These are phyloP conservation scores for Pezizomycotina sp. DNA, from an alignment of 2,329 filamentous ascomycete species.

Conservation along the genomic window DNA sequence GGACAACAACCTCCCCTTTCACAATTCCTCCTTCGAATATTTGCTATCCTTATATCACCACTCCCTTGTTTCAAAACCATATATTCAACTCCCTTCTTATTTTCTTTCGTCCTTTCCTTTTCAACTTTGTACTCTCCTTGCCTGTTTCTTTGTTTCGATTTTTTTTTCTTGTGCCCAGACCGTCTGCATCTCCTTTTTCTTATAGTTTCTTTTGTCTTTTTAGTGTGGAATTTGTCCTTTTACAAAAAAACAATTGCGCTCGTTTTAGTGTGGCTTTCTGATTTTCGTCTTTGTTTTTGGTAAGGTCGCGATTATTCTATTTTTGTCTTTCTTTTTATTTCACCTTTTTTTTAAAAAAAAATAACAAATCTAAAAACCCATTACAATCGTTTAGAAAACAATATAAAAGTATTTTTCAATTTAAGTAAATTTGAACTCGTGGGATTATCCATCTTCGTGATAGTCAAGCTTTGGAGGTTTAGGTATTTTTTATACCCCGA, in stretches of 20 bases:
- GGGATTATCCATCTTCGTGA: no score
- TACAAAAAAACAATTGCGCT: constrained; percentile 12
- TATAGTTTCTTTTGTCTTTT: constrained; percentile 5
- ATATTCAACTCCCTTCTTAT: background rate
- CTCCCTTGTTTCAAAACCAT: background rate
- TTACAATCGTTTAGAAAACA: no score
- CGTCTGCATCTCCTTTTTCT: constrained; percentile 14
- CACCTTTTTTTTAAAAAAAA: background rate
- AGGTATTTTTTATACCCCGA: no score
- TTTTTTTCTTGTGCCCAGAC: constrained; percentile 21
- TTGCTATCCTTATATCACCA: constrained; percentile 12
- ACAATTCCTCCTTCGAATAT: constrained; percentile 1
- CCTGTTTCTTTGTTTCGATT: constrained; percentile 15
- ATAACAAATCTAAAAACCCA: background rate
- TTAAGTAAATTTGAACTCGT: no score
- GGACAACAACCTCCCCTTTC: constrained; percentile 13
- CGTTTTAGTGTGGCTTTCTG: background rate
- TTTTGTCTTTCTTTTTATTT: background rate
- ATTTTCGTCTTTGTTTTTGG: background rate
- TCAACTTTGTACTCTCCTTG: constrained; percentile 10
- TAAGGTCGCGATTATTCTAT: constrained; percentile 3
- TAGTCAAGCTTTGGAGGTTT: no score
- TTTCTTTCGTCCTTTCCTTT: constrained; percentile 8
- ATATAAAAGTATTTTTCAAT: no score
- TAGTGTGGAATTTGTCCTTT: constrained; percentile 22